These are phyloP conservation scores for Russula sp. DNA, from an alignment of 768 basidiomycete genomes.

Conservation along the genomic window DNA sequence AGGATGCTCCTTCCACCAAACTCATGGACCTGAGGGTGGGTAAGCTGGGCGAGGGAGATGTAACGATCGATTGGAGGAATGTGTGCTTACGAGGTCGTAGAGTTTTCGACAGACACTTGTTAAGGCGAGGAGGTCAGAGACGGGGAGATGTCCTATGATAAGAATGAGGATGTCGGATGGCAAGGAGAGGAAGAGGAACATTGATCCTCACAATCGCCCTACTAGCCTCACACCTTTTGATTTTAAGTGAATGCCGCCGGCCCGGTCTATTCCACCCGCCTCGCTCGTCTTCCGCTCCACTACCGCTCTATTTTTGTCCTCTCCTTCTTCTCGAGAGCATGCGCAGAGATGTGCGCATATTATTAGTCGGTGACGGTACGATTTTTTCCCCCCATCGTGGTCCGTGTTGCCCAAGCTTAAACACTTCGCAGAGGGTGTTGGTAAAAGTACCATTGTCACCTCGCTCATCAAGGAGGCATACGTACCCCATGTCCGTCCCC, in stretches of 20 bases:
- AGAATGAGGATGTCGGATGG: conserved; percentile 27
- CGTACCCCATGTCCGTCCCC: conserved; percentile 70
- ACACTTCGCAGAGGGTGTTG: conserved; percentile 77
- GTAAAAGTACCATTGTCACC: conserved; percentile 98
- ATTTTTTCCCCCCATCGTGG: conserved; percentile 16
- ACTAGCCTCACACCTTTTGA: not conserved
- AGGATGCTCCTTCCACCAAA: conserved; percentile 26
- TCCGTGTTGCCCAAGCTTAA: conserved; percentile 10
- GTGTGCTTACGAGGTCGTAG: conserved; percentile 19
- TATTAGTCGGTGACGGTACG: conserved; percentile 91
- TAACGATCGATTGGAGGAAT: not conserved
- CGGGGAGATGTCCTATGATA: conserved; percentile 24
- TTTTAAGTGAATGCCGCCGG: conserved; percentile 1
- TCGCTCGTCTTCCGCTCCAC: not conserved
- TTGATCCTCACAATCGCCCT: not conserved
- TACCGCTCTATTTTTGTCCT: not conserved
- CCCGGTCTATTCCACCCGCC: not conserved
- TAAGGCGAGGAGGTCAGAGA: conserved; percentile 23
- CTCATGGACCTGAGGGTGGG: conserved; percentile 22
- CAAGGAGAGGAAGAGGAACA: conserved; percentile 16
- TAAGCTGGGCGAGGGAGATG: not conserved
- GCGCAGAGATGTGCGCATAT: conserved; percentile 91
- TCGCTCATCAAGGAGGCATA: conserved; percentile 96
- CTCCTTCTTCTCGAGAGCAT: conserved; percentile 41
- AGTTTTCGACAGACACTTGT: conserved; percentile 20